Base-by-base conservation (phyloP, 164 flowering plant species). In the Magnolia kwangsiensis region DNA sequence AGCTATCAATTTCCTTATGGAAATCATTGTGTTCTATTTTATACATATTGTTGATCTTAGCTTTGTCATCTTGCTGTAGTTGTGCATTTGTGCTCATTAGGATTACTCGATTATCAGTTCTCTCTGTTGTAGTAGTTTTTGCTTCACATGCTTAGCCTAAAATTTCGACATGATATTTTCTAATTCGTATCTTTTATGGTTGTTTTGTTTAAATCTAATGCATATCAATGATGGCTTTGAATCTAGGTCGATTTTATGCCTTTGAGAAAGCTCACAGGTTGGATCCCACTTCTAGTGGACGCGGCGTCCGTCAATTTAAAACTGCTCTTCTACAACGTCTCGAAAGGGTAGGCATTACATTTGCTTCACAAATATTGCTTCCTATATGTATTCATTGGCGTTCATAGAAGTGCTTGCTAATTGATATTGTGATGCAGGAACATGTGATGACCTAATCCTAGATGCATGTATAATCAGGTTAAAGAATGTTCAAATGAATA, bases 241-340 rank as follows among this genome's bases (percentile, higher is more conserved):
- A 21, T 45, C 77, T 71, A 94, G 99, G 99, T 75, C 96, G 99
- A 31, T 96, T 94, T 77, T 94, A 96, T 89, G 98, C 98, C n/a
- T 96, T 96, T 82, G 99, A 96, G 88, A 96, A 96, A 85, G 99
- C 99, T 78, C 99, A 96, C 79, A 88, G 89, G 80, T 78, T 94
- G 89, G 99, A 96, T 79, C 98, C 98, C 7, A 91, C 92, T 29
- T 96, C 99, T 23, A 96, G 96, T 82, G 99, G 99, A 69, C 94
- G 98, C 68, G 98, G 99, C 81, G 98, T 96, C 75, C 93, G 98
- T 6, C 99, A 96, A 80, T 96, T 96, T 80, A 94, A 96, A 82
- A 96, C 99, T 77, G 96, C 98, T 4, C 97, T 96, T 51, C 90
- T 94, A 63, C 99, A 94, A 77, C 92, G 99, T 75, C 89, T 96